These are phyloP conservation scores for Persicaria maculosa DNA, from an alignment of 148 eudicot species.

Conservation along the genomic window DNA sequence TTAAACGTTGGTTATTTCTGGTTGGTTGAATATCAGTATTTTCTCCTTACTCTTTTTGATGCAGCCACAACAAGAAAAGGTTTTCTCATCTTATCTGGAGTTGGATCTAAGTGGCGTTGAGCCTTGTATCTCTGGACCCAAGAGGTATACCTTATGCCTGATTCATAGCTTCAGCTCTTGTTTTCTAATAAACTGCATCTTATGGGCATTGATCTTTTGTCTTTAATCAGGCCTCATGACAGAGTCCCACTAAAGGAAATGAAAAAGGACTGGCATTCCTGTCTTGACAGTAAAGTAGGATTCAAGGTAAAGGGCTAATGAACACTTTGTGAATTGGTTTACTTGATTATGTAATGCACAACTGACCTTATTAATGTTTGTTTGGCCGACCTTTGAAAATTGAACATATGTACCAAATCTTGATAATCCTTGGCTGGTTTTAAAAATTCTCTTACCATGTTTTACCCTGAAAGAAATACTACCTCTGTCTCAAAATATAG, in stretches of 20 bases:
- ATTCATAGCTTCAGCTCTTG: neutral
- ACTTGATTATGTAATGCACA: neutral
- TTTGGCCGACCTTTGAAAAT: neutral
- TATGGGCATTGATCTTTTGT: neutral
- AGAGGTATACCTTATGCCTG: constrained; percentile 39
- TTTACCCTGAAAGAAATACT: too few species aligned
- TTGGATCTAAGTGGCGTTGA: constrained; percentile 69
- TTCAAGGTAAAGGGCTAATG: constrained; percentile 55
- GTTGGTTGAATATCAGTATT: neutral
- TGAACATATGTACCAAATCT: too few species aligned
- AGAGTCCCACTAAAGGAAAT: constrained; percentile 78
- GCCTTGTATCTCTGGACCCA: constrained; percentile 90
- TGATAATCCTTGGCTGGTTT: too few species aligned
- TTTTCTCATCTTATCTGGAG: constrained; percentile 72
- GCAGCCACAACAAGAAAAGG: constrained; percentile 74
- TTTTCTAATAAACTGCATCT: neutral
- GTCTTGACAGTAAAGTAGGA: constrained; percentile 82
- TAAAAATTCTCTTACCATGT: neutral
- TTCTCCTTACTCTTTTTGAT: neutral
- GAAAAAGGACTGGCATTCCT: constrained; percentile 88
- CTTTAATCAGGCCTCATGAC: constrained; percentile 67
- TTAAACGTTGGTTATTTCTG: neutral
- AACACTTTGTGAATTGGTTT: neutral
- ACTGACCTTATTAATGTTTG: neutral
- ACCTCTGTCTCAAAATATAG: too few species aligned